Evolutionary conservation across 495 filamentous ascomycete species (phyloP).

Genomic region (Thermothielavioides terrestris): DNA sequence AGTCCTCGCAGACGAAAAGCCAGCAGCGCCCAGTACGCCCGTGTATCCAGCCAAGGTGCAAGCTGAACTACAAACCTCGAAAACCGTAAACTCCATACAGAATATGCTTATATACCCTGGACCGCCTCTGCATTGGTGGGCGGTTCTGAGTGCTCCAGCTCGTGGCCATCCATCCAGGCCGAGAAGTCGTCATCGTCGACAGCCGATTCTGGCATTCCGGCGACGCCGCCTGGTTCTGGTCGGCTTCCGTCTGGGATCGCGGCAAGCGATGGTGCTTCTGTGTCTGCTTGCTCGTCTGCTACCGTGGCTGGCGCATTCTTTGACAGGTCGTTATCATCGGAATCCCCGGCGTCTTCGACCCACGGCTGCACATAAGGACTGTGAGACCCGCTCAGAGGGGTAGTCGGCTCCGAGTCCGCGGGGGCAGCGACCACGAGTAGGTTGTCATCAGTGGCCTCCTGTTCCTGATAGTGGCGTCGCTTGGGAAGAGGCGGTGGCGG

Average conservation of each 20-base stretch:
- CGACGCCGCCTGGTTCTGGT: neutral
- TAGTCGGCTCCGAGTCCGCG: constrained; percentile 47
- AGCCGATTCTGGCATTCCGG: neutral
- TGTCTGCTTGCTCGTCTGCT: neutral
- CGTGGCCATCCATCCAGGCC: constrained; percentile 28
- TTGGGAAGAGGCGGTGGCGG: constrained; percentile 38
- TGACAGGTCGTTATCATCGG: neutral
- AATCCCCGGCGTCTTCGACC: constrained; percentile 33
- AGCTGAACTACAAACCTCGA: neutral
- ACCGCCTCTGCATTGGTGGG: neutral
- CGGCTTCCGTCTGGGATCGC: neutral
- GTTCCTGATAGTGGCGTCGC: constrained; percentile 21
- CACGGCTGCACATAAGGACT: constrained; percentile 34
- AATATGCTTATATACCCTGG: neutral
- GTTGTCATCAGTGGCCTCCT: constrained; percentile 33
- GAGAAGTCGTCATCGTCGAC: constrained; percentile 25
- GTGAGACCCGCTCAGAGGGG: constrained; percentile 29
- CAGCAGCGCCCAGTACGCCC: neutral
- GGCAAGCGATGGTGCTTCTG: neutral
- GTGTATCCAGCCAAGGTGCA: constrained; percentile 6
- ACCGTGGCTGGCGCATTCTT: neutral
- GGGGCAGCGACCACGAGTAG: constrained; percentile 54
- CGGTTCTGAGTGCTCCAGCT: constrained; percentile 7
- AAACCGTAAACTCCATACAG: neutral
- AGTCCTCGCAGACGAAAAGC: neutral